Evolutionary conservation across 2,329 filamentous ascomycete genomes (phyloP), one percentile per base, ranked within the genome.

Genomic region (Raffaelea arxii): DNA sequence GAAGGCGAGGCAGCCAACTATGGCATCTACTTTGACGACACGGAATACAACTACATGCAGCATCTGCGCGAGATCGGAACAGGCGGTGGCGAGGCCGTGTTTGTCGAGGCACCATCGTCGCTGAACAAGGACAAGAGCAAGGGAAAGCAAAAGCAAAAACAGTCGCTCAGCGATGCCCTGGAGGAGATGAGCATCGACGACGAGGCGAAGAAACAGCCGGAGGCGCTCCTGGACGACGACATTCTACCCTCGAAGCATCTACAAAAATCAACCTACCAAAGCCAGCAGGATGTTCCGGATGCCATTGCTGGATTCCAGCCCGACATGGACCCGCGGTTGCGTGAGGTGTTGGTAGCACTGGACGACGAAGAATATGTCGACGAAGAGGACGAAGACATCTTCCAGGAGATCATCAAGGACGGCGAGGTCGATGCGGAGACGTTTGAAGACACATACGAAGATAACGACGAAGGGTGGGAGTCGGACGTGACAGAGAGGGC

Each of bases 31-130:
- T 98, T 77, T 64, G 94, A 98, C 65, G 92, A 98, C 66, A 84
- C 86, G 53, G 78, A 87, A 59, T 98, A 98, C 67, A 92, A 98
- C 66, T 98, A 98, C 69, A 98, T 98, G 92, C 92, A 98, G 65
- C 92, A 98, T 66, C 71, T 98, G 74, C 84, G 89, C 46, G 92
- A 97, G 57, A 69, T 98, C n/a, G 82, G 82, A 48, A 65, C 71
- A 38, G 87, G 77, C 6, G 78, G 78, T 22, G 86, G 86, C 25
- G 83, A 89, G 46, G 79, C 84, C 25, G 81, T 90, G 41, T 97
- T 94, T 60, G 76, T 98, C 35, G 89, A 96, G 55, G 74, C 78
- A n/a, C 75, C 77, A 44, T 65, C 71, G 12, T 62, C 71, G n/a
- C 62, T 67, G 46, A 77, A 75, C 54, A 86, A 86, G 63, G 71